These are phyloP conservation scores for Kodamaea kaohsiungensis DNA, from an alignment of 805 yeast genomes.

Conservation along the genomic window DNA sequence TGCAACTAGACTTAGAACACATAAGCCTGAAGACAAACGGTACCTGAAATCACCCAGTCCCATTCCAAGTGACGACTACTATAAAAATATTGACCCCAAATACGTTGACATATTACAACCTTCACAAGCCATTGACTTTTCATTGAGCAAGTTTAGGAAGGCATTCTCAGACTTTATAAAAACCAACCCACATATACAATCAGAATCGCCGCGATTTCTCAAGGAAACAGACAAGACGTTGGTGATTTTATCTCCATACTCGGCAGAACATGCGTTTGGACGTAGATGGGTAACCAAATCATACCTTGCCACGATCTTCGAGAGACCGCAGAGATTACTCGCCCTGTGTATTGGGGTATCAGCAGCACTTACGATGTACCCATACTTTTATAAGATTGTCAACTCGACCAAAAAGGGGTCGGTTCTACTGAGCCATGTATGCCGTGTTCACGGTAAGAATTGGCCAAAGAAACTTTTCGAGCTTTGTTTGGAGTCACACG, in stretches of 20 bases:
- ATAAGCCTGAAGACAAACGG: neutral
- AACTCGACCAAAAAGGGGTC: slow-evolving; percentile 51
- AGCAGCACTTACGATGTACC: slow-evolving; percentile 69
- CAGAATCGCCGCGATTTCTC: slow-evolving; percentile 39
- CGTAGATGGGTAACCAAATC: slow-evolving; percentile 75
- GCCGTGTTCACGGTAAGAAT: slow-evolving; percentile 67
- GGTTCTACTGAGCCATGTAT: slow-evolving; percentile 59
- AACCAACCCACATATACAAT: slow-evolving; percentile 44
- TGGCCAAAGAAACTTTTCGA: slow-evolving; percentile 66
- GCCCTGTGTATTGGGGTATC: slow-evolving; percentile 80
- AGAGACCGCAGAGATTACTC: slow-evolving; percentile 75
- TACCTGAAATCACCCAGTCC: slow-evolving; percentile 10
- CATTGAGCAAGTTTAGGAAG: slow-evolving; percentile 36
- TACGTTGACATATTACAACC: slow-evolving; percentile 36
- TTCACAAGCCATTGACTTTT: slow-evolving; percentile 36
- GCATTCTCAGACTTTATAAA: slow-evolving; percentile 45
- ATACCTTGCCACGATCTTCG: slow-evolving; percentile 69
- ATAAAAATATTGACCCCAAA: slow-evolving; percentile 15
- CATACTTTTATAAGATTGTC: slow-evolving; percentile 53
- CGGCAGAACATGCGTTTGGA: slow-evolving; percentile 71
- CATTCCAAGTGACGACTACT: slow-evolving; percentile 7
- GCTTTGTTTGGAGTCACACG: slow-evolving; percentile 59
- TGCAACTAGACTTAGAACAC: slow-evolving; percentile 8
- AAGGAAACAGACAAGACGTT: slow-evolving; percentile 49
- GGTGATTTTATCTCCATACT: slow-evolving; percentile 66